Conservation (phyloP, 1,284 basidiomycete genomes). For the Naganishia sp. region DNA sequence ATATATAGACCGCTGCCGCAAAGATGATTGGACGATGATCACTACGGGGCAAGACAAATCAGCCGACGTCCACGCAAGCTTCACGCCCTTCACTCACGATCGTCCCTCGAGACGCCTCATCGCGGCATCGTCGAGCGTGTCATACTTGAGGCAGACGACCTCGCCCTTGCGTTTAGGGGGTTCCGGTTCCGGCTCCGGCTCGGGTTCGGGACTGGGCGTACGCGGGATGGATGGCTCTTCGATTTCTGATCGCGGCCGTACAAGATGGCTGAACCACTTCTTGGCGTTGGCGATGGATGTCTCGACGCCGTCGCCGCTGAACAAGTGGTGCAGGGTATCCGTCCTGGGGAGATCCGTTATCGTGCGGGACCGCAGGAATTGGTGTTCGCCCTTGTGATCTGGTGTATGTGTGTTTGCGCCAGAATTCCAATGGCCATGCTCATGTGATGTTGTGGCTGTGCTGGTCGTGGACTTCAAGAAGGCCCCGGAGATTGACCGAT, state of each 20-base stretch:
- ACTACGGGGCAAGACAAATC: conserved; percentile 28
- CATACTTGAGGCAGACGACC: conserved; percentile 53
- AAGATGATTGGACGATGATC: conserved; percentile 55
- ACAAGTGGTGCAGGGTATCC: conserved; percentile 19
- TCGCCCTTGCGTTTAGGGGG: conserved; percentile 41
- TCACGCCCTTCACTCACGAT: conserved; percentile 37
- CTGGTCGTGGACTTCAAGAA: conserved; percentile 12
- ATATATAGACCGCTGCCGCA: conserved; percentile 49
- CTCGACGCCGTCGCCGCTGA: conserved; percentile 21
- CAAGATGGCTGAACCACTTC: conserved; percentile 29
- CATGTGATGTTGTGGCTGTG: conserved; percentile 1
- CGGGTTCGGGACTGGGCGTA: conserved; percentile 6
- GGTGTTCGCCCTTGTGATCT: conserved; percentile 3
- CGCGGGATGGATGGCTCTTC: conserved; percentile 1
- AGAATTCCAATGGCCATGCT: conserved; percentile 17
- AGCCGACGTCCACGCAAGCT: background rate
- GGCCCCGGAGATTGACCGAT: conserved; percentile 15
- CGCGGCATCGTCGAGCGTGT: conserved; percentile 52
- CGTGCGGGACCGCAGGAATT: conserved; percentile 13
- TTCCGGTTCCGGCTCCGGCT: background rate
- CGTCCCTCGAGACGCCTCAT: conserved; percentile 52
- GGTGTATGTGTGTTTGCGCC: background rate
- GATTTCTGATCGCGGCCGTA: conserved; percentile 16
- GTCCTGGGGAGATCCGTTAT: conserved; percentile 3
- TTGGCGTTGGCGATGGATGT: conserved; percentile 22